phyloP scores from a whole-genome alignment of 2,329 filamentous ascomycete genomes.

The Fusarium illudens region DNA sequence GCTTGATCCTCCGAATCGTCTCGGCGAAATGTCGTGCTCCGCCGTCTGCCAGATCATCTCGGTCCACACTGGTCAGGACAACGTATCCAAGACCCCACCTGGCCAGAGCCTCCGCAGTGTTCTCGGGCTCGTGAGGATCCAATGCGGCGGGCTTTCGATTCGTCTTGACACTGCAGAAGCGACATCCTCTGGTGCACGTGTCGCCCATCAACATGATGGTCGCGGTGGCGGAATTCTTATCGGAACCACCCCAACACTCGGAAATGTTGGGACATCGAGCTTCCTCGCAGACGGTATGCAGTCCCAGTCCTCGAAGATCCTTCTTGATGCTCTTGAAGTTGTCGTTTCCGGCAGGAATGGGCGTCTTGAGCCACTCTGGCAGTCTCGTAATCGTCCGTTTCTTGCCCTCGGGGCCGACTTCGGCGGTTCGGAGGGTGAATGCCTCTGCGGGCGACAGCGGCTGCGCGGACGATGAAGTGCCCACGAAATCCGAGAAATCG shows the following conservation, averaged over 20 bases:
- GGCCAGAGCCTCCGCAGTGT: slow-evolving; percentile 91
- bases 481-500: slow-evolving; percentile 67
- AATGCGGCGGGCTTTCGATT: slow-evolving; percentile 77
- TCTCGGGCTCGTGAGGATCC: slow-evolving; percentile 95
- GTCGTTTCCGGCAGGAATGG: slow-evolving; percentile 79
- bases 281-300: slow-evolving; percentile 98
- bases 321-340: slow-evolving; percentile 97
- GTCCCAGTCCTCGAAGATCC: slow-evolving; percentile 85
- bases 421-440: slow-evolving; percentile 68
- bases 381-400: slow-evolving; percentile 76
- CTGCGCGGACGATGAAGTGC: slow-evolving; percentile 50
- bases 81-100: slow-evolving; percentile 97
- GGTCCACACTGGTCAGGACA: slow-evolving; percentile 91
- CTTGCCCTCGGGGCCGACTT: slow-evolving; percentile 70
- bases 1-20: slow-evolving; percentile 93
- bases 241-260: slow-evolving; percentile 94
- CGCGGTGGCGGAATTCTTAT: slow-evolving; percentile 90
- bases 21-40: slow-evolving; percentile 91
- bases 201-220: slow-evolving; percentile 99
- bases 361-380: slow-evolving; percentile 95
- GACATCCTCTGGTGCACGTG: slow-evolving; percentile 94
- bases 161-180: slow-evolving; percentile 98
- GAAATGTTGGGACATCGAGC: slow-evolving; percentile 96
- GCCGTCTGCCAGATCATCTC: slow-evolving; percentile 89
- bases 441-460: slow-evolving; percentile 62